Evolutionary conservation across 2,329 filamentous ascomycete genomes (phyloP).

Genomic region (Trichoderma atrobrunneum): DNA sequence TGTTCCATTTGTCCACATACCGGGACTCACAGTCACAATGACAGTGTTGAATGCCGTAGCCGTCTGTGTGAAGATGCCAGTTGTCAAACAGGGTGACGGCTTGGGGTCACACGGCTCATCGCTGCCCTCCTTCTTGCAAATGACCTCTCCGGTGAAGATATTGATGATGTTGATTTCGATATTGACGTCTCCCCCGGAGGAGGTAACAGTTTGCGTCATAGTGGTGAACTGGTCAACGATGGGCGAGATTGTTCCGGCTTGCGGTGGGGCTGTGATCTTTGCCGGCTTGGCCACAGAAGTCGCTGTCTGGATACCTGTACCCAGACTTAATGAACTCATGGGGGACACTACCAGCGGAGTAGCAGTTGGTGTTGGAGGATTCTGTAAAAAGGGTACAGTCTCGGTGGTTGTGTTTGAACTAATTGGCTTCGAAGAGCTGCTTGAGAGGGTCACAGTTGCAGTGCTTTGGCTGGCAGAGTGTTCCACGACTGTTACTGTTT

Average conservation of each 20-base stretch:
- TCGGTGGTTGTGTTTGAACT: background rate
- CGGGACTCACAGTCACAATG: slow-evolving; percentile 28
- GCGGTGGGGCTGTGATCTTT: slow-evolving; percentile 26
- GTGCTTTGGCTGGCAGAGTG: background rate
- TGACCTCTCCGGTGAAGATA: slow-evolving; percentile 30
- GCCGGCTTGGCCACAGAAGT: background rate
- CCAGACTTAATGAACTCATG: background rate
- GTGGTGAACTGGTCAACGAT: slow-evolving; percentile 25
- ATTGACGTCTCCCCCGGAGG: slow-evolving; percentile 26
- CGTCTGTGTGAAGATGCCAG: slow-evolving; percentile 30
- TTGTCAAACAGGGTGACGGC: slow-evolving; percentile 24
- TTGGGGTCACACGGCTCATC: slow-evolving; percentile 28
- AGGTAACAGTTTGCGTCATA: slow-evolving; percentile 25
- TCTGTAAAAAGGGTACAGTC: background rate
- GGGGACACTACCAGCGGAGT: background rate
- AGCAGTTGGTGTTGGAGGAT: background rate
- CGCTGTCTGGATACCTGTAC: background rate
- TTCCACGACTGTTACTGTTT: slow-evolving; percentile 1
- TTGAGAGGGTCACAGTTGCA: background rate
- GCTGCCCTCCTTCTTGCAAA: slow-evolving; percentile 29
- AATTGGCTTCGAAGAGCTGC: background rate
- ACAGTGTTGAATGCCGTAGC: slow-evolving; percentile 39
- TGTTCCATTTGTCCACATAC: slow-evolving; percentile 5
- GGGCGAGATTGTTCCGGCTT: slow-evolving; percentile 19
- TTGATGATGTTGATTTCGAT: slow-evolving; percentile 34